These are phyloP conservation scores for Podospora didyma DNA, from an alignment of 495 filamentous ascomycete species.

Conservation along the genomic window DNA sequence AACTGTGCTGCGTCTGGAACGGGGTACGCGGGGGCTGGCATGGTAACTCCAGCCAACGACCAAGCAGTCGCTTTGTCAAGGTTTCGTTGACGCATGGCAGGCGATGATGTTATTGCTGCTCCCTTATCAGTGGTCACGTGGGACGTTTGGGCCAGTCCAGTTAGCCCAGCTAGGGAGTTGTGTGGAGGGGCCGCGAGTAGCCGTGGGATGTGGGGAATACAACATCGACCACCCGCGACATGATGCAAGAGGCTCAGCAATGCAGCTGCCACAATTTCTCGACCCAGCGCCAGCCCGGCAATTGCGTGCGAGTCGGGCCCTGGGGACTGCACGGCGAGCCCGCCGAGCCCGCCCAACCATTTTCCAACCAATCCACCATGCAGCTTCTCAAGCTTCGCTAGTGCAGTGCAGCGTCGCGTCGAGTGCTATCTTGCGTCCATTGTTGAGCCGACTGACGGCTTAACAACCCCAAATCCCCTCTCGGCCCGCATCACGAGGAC, in stretches of 20 bases:
- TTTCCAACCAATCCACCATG: neutral
- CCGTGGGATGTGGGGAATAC: slow-evolving; percentile 8
- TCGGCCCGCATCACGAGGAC: neutral
- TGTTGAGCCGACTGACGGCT: too few relatives aligned
- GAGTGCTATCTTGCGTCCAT: too few relatives aligned
- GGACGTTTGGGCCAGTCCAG: slow-evolving; percentile 11
- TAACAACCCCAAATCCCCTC: neutral
- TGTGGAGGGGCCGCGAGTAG: slow-evolving; percentile 31
- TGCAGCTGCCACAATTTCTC: neutral
- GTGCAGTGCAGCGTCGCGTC: too few relatives aligned
- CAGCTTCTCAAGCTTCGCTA: too few relatives aligned
- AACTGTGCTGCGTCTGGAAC: neutral
- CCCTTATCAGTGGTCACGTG: slow-evolving; percentile 29
- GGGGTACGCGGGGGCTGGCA: neutral
- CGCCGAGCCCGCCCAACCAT: too few relatives aligned
- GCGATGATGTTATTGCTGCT: slow-evolving; percentile 29
- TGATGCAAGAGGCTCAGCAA: neutral
- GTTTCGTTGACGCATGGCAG: slow-evolving; percentile 16
- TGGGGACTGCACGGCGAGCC: neutral
- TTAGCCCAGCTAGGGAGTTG: neutral
- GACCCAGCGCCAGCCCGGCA: neutral
- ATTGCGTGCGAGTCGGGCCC: neutral
- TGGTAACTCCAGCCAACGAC: slow-evolving; percentile 10
- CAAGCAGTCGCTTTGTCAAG: slow-evolving; percentile 22
- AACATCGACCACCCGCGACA: neutral